phyloP scores from a whole-genome alignment of 225 moss, liverwort and hornwort species.

The Sphagnum contortum region DNA sequence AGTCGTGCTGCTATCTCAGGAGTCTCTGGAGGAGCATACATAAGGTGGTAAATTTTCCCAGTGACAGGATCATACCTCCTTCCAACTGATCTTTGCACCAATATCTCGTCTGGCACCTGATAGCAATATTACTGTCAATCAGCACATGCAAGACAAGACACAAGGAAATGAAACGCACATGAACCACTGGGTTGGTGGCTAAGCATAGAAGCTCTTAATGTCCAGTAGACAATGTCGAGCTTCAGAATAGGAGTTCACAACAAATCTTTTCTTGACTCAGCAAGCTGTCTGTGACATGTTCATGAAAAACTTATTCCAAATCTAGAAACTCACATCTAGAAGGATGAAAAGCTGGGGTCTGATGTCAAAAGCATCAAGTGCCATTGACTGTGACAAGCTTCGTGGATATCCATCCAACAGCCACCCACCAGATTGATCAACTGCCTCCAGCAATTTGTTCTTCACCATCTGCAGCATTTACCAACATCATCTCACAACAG shows the following conservation, averaged over 20 bases:
- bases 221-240: background rate
- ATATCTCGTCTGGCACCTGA: slow-evolving; percentile 74
- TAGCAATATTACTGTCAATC: background rate
- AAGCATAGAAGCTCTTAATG: background rate
- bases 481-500: background rate
- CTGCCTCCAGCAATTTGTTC: slow-evolving; percentile 39
- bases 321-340: slow-evolving; percentile 48
- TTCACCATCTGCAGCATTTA: slow-evolving; percentile 60
- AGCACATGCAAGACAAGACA: background rate
- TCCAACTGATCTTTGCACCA: slow-evolving; percentile 70
- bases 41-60: slow-evolving; percentile 84
- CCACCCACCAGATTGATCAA: slow-evolving; percentile 54
- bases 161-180: background rate
- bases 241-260: background rate
- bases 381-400: slow-evolving; percentile 80
- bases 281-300: background rate
- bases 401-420: slow-evolving; percentile 88
- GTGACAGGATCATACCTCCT: slow-evolving; percentile 81
- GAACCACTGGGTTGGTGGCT: background rate
- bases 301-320: background rate
- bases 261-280: background rate
- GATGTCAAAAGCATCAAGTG: slow-evolving; percentile 54
- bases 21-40: slow-evolving; percentile 83
- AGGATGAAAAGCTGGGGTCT: slow-evolving; percentile 72
- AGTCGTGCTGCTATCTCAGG: slow-evolving; percentile 78